These are phyloP conservation scores for Penicillium sp. DNA, from an alignment of 2,329 filamentous ascomycete genomes.

Conservation along the genomic window DNA sequence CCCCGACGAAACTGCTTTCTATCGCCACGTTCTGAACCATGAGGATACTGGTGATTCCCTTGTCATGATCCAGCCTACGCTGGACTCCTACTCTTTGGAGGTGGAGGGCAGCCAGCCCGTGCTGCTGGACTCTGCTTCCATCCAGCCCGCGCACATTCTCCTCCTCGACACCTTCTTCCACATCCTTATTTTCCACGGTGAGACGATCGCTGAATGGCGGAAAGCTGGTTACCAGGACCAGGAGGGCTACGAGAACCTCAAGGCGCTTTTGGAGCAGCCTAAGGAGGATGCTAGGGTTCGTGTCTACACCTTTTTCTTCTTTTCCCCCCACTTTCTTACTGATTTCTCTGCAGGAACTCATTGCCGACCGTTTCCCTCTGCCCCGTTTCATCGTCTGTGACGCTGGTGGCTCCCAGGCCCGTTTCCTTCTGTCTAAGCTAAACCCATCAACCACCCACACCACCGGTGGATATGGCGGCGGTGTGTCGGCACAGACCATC, in stretches of 20 bases:
- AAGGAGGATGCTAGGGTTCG: constrained; percentile 93
- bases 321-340: constrained; percentile 4
- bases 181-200: constrained; percentile 97
- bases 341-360: constrained; percentile 65
- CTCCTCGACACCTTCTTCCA: constrained; percentile 99
- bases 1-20: constrained; percentile 98
- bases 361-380: constrained; percentile 95
- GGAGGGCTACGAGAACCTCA: constrained; percentile 97
- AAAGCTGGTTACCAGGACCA: constrained; percentile 98
- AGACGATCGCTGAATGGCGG: constrained; percentile 96
- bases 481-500: constrained; percentile 89
- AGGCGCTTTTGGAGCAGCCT: constrained; percentile 76
- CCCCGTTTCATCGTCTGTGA: constrained; percentile 98
- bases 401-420: constrained; percentile 94
- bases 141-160: constrained; percentile 88
- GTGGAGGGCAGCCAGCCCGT: constrained; percentile 90
- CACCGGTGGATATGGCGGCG: constrained; percentile 83
- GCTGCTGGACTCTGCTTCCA: constrained; percentile 92
- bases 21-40: constrained; percentile 92
- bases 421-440: constrained; percentile 93
- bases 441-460: constrained; percentile 98
- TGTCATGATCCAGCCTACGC: constrained; percentile 96
- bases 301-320: constrained; percentile 13
- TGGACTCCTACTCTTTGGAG: constrained; percentile 96
- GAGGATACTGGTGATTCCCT: constrained; percentile 96